A percentile compares a stretch with the other conserved stretches of the same genome.
Evolutionary conservation across 345 rosid species (phyloP).

Genomic region (Camelina hispida): DNA sequence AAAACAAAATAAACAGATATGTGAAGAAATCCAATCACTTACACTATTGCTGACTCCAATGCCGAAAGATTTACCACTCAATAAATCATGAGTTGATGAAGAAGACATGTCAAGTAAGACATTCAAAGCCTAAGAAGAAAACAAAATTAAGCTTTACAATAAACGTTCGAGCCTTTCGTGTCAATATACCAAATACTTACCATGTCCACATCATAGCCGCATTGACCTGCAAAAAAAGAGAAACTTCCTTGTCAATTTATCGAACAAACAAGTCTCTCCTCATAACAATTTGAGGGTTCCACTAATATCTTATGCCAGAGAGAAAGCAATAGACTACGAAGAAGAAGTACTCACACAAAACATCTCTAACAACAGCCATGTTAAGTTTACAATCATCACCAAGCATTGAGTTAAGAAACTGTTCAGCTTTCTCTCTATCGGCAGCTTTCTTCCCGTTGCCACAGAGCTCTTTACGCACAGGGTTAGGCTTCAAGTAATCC

Average conservation of each 20-base stretch:
- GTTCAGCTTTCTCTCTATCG: slow-evolving; percentile 65
- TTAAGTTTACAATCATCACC: slow-evolving; percentile 73
- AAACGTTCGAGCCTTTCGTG: slow-evolving; percentile 24
- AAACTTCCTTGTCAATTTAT: slow-evolving; percentile 10
- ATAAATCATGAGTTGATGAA: slow-evolving; percentile 53
- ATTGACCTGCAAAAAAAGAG: slow-evolving; percentile 69
- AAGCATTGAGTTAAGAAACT: slow-evolving; percentile 76
- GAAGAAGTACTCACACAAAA: slow-evolving; percentile 61
- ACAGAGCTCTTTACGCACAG: slow-evolving; percentile 39
- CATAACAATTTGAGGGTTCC: background rate
- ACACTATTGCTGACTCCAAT: slow-evolving; percentile 58
- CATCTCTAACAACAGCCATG: slow-evolving; percentile 80
- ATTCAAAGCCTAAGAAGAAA: slow-evolving; percentile 73
- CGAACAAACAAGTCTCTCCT: slow-evolving; percentile 8
- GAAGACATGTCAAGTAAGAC: slow-evolving; percentile 71
- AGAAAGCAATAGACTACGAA: slow-evolving; percentile 4
- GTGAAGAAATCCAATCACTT: slow-evolving; percentile 43
- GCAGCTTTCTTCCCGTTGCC: slow-evolving; percentile 34
- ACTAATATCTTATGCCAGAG: background rate
- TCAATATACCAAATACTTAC: slow-evolving; percentile 50
- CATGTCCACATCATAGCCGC: slow-evolving; percentile 75
- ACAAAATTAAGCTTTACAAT: slow-evolving; percentile 21
- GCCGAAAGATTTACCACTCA: slow-evolving; percentile 38
- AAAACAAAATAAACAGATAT: slow-evolving; percentile 8
- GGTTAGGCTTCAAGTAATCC: slow-evolving; percentile 65